Conservation (phyloP, 2,329 filamentous ascomycete species). For the Talaromyces sp. region DNA sequence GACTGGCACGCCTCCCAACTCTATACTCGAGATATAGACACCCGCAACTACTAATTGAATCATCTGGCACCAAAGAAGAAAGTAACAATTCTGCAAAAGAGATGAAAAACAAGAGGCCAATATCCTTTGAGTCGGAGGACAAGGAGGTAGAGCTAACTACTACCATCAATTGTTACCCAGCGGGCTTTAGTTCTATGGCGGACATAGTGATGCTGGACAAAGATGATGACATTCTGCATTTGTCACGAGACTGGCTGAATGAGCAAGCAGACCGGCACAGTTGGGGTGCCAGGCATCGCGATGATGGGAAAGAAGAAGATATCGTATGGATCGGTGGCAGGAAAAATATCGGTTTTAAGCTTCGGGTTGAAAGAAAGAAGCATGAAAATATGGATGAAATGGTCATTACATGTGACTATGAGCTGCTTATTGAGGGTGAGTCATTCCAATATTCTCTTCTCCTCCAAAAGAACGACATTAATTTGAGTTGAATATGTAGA, state of each 20-base stretch:
- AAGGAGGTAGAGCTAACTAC: background rate
- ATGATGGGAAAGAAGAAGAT: background rate
- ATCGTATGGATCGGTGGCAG: background rate
- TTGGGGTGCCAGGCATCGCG: background rate
- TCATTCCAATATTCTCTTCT: background rate
- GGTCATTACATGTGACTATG: too few relatives aligned
- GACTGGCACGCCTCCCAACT: background rate
- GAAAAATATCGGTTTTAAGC: background rate
- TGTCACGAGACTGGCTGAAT: background rate
- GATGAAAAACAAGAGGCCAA: background rate
- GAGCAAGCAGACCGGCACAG: background rate
- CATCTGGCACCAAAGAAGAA: background rate
- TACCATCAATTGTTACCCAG: background rate
- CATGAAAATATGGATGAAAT: background rate
- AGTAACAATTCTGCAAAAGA: background rate
- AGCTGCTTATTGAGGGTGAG: background rate
- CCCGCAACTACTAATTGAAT: background rate
- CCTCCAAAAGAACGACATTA: background rate
- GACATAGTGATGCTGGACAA: background rate
- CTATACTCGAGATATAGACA: background rate
- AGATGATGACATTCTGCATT: background rate
- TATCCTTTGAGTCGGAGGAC: background rate
- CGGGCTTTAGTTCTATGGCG: too few relatives aligned
- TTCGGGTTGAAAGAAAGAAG: background rate
- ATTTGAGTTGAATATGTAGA: background rate